A percentile compares a stretch with the other conserved stretches of the same genome.
phyloP scores from a whole-genome alignment of 2,329 filamentous ascomycete genomes.

The Colletotrichum spinosum region DNA sequence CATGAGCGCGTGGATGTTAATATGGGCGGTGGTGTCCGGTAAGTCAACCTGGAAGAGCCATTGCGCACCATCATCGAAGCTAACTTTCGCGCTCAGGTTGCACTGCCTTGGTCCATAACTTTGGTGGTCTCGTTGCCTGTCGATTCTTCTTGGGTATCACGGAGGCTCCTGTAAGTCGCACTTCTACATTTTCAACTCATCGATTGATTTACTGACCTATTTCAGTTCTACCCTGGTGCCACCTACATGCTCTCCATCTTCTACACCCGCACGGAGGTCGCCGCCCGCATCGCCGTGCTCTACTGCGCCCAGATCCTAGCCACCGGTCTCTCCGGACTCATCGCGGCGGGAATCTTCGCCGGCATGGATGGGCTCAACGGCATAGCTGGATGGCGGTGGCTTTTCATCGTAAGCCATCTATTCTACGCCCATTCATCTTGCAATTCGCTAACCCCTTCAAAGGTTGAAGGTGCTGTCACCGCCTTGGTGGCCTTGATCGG shows the following conservation, averaged over 20 bases:
- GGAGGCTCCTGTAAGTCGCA: constrained; percentile 47
- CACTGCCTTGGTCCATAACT: constrained; percentile 51
- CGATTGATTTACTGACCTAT: neutral
- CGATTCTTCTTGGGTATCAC: constrained; percentile 54
- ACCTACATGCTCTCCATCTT: constrained; percentile 50
- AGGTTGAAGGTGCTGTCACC: constrained; percentile 68
- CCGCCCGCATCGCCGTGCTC: constrained; percentile 68
- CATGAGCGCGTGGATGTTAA: constrained; percentile 54
- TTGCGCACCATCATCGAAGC: too few species aligned
- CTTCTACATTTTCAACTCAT: neutral
- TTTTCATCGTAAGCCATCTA: constrained; percentile 53
- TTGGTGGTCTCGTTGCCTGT: constrained; percentile 47
- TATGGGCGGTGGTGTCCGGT: constrained; percentile 54
- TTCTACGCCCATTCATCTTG: too few species aligned
- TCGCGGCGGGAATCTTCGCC: constrained; percentile 72
- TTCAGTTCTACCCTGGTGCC: constrained; percentile 52
- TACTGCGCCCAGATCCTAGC: constrained; percentile 73
- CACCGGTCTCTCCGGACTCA: constrained; percentile 74
- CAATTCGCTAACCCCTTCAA: too few species aligned
- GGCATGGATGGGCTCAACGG: constrained; percentile 67
- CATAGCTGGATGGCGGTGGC: constrained; percentile 73
- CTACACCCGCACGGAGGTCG: constrained; percentile 62
- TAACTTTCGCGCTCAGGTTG: constrained; percentile 40
- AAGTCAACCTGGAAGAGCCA: neutral
- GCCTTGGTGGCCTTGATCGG: constrained; percentile 69